Evolutionary conservation across 129 eudicot genomes (phyloP).

Genomic region (Helichrysum umbraculigerum): DNA sequence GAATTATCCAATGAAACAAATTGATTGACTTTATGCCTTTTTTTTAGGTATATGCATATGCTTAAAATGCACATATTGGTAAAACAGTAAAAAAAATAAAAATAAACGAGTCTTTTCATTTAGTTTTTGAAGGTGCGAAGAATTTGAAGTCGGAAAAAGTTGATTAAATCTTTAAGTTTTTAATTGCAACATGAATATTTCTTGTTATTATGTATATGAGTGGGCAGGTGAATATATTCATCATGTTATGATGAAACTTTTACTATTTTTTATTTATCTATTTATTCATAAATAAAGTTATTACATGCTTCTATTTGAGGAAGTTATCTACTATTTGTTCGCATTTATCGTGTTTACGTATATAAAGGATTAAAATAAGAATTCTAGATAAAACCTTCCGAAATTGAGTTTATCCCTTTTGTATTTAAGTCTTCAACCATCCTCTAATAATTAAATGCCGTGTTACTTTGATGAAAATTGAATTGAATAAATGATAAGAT

Average conservation of each 20-base stretch:
- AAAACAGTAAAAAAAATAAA: too few relatives aligned
- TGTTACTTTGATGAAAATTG: not conserved
- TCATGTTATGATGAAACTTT: too few relatives aligned
- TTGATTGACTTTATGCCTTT: not conserved
- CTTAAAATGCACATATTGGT: not conserved
- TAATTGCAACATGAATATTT: not conserved
- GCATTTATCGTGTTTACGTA: not conserved
- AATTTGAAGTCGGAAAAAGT: not conserved
- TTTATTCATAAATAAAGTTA: too few relatives aligned
- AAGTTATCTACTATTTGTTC: not conserved
- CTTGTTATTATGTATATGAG: not conserved
- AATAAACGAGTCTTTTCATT: too few relatives aligned
- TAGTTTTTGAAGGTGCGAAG: not conserved
- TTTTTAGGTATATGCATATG: too few relatives aligned
- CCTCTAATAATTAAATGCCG: not conserved
- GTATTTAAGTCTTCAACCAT: too few relatives aligned
- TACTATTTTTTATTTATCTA: too few relatives aligned
- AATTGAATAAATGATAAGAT: too few relatives aligned
- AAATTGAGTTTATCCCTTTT: not conserved
- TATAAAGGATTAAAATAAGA: not conserved
- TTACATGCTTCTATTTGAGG: not conserved
- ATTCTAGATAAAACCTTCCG: not conserved
- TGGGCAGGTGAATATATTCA: not conserved
- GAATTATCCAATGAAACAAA: not conserved
- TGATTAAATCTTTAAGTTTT: not conserved